Conservation (phyloP, 2,329 filamentous ascomycete genomes). For the Nigrospora osmanthi region DNA sequence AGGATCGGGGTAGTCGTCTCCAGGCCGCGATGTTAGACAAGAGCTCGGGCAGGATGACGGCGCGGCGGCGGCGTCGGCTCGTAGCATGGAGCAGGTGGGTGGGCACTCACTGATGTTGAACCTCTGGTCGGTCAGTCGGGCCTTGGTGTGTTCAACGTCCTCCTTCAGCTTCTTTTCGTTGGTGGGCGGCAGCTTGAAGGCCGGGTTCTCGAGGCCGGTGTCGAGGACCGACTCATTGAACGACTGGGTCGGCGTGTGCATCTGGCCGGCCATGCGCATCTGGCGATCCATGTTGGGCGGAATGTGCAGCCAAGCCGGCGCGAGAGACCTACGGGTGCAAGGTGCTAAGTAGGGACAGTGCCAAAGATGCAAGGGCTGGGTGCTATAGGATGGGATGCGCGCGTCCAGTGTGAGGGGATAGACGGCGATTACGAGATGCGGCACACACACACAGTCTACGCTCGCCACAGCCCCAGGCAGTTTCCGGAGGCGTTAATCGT, state of each 20-base stretch:
- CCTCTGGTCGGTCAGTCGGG: conserved; percentile 32
- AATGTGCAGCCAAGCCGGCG: too few species aligned
- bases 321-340: too few species aligned
- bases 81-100: not conserved
- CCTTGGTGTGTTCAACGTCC: conserved; percentile 29
- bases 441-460: too few species aligned
- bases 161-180: conserved; percentile 32
- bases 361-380: too few species aligned
- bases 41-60: too few species aligned
- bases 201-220: conserved; percentile 13
- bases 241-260: conserved; percentile 21
- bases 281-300: not conserved
- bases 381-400: too few species aligned
- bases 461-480: too few species aligned
- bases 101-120: conserved; percentile 36
- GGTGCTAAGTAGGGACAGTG: too few species aligned
- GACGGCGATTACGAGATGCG: too few species aligned
- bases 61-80: too few species aligned
- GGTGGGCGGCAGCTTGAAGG: conserved; percentile 5
- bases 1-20: conserved; percentile 37
- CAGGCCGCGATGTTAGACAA: not conserved
- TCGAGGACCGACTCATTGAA: conserved; percentile 17
- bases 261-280: conserved; percentile 9
- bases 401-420: too few species aligned
- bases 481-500: too few species aligned